These are phyloP conservation scores for Candida ortonii DNA, from an alignment of 805 yeast genomes.

Conservation along the genomic window DNA sequence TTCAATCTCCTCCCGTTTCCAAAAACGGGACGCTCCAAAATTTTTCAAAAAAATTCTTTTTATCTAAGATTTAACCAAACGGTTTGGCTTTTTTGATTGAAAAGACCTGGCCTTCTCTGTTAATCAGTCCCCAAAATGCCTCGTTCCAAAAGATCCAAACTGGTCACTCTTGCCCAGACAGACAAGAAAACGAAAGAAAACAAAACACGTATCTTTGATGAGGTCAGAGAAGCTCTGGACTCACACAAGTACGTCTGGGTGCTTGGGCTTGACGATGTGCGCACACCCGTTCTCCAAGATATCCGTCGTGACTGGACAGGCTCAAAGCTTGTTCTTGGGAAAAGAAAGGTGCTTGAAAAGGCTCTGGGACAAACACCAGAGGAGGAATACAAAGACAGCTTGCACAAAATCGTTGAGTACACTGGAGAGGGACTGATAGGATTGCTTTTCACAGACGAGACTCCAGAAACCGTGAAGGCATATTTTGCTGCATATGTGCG, in stretches of 20 bases:
- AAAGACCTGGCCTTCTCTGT: too few relatives aligned
- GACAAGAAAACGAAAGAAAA: slow-evolving; percentile 94
- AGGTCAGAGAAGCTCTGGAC: slow-evolving; percentile 79
- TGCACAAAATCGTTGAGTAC: slow-evolving; percentile 62
- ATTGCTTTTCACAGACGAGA: slow-evolving; percentile 83
- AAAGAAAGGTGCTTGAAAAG: slow-evolving; percentile 87
- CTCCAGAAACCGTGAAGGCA: slow-evolving; percentile 82
- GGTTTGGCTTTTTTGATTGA: too few relatives aligned
- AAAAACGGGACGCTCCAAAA: slow-evolving; percentile 15
- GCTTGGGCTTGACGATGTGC: slow-evolving; percentile 81
- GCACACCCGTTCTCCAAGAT: slow-evolving; percentile 93
- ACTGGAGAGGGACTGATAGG: slow-evolving; percentile 85
- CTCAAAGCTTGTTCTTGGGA: slow-evolving; percentile 84
- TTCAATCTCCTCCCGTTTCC: slow-evolving; percentile 11
- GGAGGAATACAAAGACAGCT: slow-evolving; percentile 85
- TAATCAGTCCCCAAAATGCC: slow-evolving; percentile 60
- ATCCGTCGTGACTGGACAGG: slow-evolving; percentile 92
- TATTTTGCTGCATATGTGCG: slow-evolving; percentile 77
- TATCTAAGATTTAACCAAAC: slow-evolving; percentile 4
- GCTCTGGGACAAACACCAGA: slow-evolving; percentile 86
- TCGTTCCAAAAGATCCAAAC: slow-evolving; percentile 93
- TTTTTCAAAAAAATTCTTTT: slow-evolving; percentile 10
- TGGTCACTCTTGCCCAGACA: slow-evolving; percentile 92
- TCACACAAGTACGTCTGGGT: slow-evolving; percentile 79
- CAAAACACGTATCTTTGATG: slow-evolving; percentile 88